Percentiles rank a stretch among this genome's conserved stretches.
phyloP scores from a whole-genome alignment of 2,329 filamentous ascomycete species.

The Arthroderma sp. region DNA sequence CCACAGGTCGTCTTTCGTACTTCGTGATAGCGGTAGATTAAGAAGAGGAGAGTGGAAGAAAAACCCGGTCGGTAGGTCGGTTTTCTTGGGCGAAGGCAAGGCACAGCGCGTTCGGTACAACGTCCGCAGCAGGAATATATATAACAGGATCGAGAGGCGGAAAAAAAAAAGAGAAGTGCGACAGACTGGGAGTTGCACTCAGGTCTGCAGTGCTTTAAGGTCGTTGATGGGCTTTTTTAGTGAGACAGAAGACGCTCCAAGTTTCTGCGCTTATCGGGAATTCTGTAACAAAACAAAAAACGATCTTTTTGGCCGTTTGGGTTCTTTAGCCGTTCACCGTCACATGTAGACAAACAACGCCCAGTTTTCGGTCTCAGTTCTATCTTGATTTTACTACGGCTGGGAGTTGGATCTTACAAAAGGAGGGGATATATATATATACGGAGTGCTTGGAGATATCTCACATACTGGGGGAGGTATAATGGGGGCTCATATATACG shows the following conservation, averaged over 20 bases:
- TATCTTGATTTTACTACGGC: too few relatives aligned
- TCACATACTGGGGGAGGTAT: not conserved
- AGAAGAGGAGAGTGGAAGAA: not conserved
- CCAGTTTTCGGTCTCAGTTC: too few relatives aligned
- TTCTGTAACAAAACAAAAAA: not conserved
- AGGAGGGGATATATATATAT: too few relatives aligned
- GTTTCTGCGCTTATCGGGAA: not conserved
- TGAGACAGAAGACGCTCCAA: constrained; percentile 3
- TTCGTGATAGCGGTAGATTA: not conserved
- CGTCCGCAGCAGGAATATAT: not conserved
- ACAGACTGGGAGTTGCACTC: too few relatives aligned
- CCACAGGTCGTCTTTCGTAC: not conserved
- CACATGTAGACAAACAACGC: too few relatives aligned
- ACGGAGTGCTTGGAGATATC: not conserved
- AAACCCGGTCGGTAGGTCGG: not conserved
- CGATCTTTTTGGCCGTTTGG: not conserved
- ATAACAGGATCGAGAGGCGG: not conserved
- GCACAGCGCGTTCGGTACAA: not conserved
- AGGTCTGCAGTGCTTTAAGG: not conserved
- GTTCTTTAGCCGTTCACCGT: not conserved
- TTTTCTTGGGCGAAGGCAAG: not conserved
- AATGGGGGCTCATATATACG: not conserved
- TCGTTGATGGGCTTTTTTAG: not conserved
- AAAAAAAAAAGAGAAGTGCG: not conserved
- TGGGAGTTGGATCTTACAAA: too few relatives aligned